Conservation (phyloP, 768 basidiomycete genomes). For the Suillus bovinus region DNA sequence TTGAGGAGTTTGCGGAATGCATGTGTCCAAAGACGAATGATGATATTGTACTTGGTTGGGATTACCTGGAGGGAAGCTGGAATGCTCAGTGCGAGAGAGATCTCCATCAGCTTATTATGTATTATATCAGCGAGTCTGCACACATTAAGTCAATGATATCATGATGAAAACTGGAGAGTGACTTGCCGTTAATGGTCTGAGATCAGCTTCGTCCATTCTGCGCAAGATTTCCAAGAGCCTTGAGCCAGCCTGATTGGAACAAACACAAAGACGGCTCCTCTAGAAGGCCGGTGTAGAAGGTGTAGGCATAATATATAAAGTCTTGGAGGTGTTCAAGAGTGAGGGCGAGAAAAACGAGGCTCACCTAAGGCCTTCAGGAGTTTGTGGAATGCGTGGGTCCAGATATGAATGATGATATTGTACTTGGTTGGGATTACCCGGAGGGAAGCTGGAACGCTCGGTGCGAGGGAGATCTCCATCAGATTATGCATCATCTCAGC, state of each 20-base stretch:
- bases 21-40: too few relatives aligned
- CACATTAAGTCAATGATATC: not conserved
- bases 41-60: too few relatives aligned
- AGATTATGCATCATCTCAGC: not conserved
- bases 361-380: constrained; percentile 31
- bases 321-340: constrained; percentile 89
- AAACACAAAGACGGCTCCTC: constrained; percentile 71
- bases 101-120: too few relatives aligned
- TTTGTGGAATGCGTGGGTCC: too few relatives aligned
- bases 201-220: not conserved
- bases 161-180: not conserved
- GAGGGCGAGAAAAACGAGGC: constrained; percentile 61
- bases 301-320: constrained; percentile 45
- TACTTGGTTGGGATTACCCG: too few relatives aligned
- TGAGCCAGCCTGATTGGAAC: constrained; percentile 90
- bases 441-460: too few relatives aligned
- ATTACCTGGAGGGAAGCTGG: too few relatives aligned
- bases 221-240: constrained; percentile 68
- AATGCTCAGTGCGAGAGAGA: too few relatives aligned
- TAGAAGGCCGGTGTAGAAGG: constrained; percentile 86
- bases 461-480: too few relatives aligned
- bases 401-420: too few relatives aligned
- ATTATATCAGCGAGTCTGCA: not conserved
- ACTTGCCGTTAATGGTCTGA: not conserved
- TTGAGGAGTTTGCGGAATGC: constrained; percentile 28